A percentile compares a stretch with the other conserved stretches of the same genome.
Conservation (phyloP, 2,329 filamentous ascomycete species). For the Alternaria novae-zelandiae region DNA sequence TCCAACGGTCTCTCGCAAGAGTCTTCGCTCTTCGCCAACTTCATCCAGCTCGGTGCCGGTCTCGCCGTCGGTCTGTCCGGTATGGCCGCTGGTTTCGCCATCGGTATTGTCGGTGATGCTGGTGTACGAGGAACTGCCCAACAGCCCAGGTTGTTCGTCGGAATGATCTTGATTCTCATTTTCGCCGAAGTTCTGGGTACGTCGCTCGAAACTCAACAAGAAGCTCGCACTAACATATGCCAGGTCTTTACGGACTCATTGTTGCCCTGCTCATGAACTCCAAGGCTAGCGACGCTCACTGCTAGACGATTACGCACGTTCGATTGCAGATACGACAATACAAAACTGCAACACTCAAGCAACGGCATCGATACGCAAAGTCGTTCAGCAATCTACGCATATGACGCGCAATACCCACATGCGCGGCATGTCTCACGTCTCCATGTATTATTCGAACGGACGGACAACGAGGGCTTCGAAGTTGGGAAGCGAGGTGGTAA, state of each 20-base stretch:
- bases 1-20: slow-evolving; percentile 59
- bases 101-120: slow-evolving; percentile 72
- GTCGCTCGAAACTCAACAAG: slow-evolving; percentile 41
- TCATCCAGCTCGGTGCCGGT: slow-evolving; percentile 62
- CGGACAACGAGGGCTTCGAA: slow-evolving; percentile 13
- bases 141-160: slow-evolving; percentile 86
- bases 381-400: slow-evolving; percentile 20
- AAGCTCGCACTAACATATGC: slow-evolving; percentile 3
- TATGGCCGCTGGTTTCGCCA: slow-evolving; percentile 84
- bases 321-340: slow-evolving; percentile 42
- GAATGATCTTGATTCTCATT: slow-evolving; percentile 99
- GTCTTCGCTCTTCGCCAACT: slow-evolving; percentile 57
- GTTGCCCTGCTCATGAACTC: slow-evolving; percentile 99
- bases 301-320: slow-evolving; percentile 17
- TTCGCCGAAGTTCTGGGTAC: slow-evolving; percentile 97
- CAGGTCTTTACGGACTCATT: slow-evolving; percentile 98
- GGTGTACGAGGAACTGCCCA: slow-evolving; percentile 87
- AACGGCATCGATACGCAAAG: slow-evolving; percentile 22
- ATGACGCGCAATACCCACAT: slow-evolving; percentile 33
- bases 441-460: slow-evolving; percentile 37
- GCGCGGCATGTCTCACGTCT: slow-evolving; percentile 45
- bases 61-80: slow-evolving; percentile 77
- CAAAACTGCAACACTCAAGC: slow-evolving; percentile 32
- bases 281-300: slow-evolving; percentile 60
- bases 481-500: slow-evolving; percentile 27